Evolutionary conservation across 352 stramenopile genomes (phyloP), one percentile per base, ranked within the genome.

Genomic region (Pilasporangium apinafurcum): DNA sequence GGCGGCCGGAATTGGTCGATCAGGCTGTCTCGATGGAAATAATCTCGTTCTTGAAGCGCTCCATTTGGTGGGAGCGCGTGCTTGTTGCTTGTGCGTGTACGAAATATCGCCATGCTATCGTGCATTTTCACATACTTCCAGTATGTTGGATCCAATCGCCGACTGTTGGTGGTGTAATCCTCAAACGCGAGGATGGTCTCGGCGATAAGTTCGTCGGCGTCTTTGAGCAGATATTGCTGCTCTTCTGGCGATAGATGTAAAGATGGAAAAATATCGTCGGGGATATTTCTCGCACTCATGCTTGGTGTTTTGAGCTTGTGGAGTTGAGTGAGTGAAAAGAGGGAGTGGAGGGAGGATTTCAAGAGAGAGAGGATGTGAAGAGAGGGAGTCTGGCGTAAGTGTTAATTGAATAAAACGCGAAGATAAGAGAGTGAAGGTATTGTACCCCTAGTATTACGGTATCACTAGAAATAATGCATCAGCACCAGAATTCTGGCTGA

Each of bases 101-200:
- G 62, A 39, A 62, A 77, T 0, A 63, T 51, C 7, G 52, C 51
- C 8, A 73, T 53, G 24, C 68, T 61, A 29, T 73, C 59, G 31
- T 62, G 57, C 22, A 56, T 62, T 29, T 51, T 59, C 16, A 77
- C 45, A 34, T 70, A 53, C 39, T 77, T 73, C 62, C 65, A 73
- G 17, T 58, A 55, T 4, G 54, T 53, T 5, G 31, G 53, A 36
- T 62, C 53, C 28, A 76, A 58, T 32, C 72, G 47, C 8, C 47
- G 64, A 10, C 58, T 52, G 2, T 48, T 48, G 5, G 48, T 51
- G 8, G 52, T 47, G 39, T 71, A 71, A 4, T 53, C 57, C 14
- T 53, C 51, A 21, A 39, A 39, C 12, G 34, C 34, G 2, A 14
- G 34, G 34, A 39, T 39, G 8, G 34, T 39, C 34, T 39, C 13